Conservation (phyloP, 176 grass and related monocot species). For the Avena atlantica region DNA sequence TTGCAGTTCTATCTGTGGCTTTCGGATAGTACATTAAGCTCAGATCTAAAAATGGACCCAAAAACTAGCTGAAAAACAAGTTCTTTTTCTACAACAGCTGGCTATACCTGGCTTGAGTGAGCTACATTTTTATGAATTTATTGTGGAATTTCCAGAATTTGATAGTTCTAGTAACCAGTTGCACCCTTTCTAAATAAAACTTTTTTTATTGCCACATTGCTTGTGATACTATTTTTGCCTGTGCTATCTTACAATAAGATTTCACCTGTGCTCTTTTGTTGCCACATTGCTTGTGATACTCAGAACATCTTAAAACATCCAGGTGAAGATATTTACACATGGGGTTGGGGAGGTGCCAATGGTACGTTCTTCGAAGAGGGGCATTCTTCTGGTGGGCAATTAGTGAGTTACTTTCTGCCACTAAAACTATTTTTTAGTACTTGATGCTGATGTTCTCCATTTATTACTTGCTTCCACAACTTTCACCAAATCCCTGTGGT, state of each 20-base stretch:
- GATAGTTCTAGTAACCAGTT: slow-evolving; percentile 6
- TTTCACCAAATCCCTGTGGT: background rate
- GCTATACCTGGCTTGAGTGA: background rate
- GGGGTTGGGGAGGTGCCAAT: slow-evolving; percentile 96
- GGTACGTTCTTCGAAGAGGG: slow-evolving; percentile 89
- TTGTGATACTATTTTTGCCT: background rate
- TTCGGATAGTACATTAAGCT: background rate
- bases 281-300: slow-evolving; percentile 26
- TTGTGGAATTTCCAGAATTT: background rate
- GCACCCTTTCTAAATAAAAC: background rate
- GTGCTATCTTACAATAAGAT: slow-evolving; percentile 6
- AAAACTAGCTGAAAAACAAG: background rate
- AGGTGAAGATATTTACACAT: slow-evolving; percentile 86
- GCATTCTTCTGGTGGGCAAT: slow-evolving; percentile 88
- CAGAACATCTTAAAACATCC: slow-evolving; percentile 44
- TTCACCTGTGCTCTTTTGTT: slow-evolving; percentile 9
- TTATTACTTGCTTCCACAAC: slow-evolving; percentile 11
- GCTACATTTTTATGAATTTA: background rate
- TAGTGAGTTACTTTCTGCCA: slow-evolving; percentile 58
- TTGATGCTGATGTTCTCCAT: background rate
- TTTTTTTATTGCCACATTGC: slow-evolving; percentile 32
- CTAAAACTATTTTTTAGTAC: slow-evolving; percentile 15
- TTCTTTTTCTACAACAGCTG: background rate
- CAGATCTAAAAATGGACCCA: background rate
- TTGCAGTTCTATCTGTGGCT: background rate